These are phyloP conservation scores for Leccinum pallidistipes DNA, from an alignment of 1,284 basidiomycete genomes.

Conservation along the genomic window DNA sequence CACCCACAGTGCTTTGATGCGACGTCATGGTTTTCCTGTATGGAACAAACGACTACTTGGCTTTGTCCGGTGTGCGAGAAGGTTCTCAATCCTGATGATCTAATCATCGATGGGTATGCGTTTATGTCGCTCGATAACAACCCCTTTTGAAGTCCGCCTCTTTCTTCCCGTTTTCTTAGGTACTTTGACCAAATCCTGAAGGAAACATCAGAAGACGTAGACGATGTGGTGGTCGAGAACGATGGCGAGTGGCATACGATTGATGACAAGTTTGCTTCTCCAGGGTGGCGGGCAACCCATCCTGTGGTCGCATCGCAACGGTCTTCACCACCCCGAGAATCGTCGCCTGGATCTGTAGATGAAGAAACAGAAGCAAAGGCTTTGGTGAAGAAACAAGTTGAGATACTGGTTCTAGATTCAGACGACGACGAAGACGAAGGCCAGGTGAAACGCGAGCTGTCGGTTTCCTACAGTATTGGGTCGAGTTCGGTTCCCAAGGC, in stretches of 20 bases:
- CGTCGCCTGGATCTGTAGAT: conserved; percentile 35
- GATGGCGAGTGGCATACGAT: conserved; percentile 95
- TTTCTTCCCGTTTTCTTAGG: conserved; percentile 38
- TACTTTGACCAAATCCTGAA: conserved; percentile 85
- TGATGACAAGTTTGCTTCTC: conserved; percentile 82
- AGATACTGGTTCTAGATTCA: conserved; percentile 76
- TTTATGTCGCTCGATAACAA: background rate
- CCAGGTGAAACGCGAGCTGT: conserved; percentile 70
- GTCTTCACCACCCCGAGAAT: conserved; percentile 36
- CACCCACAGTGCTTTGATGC: conserved; percentile 98
- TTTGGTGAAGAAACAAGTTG: conserved; percentile 45
- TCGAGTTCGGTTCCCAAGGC: conserved; percentile 35
- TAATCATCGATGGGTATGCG: conserved; percentile 89
- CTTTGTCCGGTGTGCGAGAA: conserved; percentile 94
- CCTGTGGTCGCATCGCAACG: conserved; percentile 32
- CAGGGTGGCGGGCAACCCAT: conserved; percentile 64
- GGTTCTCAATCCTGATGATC: conserved; percentile 73
- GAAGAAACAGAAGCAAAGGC: conserved; percentile 44
- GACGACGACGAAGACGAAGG: conserved; percentile 69
- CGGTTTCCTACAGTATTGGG: conserved; percentile 53
- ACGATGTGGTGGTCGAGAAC: conserved; percentile 92
- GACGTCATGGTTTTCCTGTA: conserved; percentile 90
- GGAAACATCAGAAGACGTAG: conserved; percentile 74
- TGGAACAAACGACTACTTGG: conserved; percentile 97
- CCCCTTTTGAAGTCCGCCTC: background rate